Base-by-base conservation (phyloP, 1,284 basidiomycete genomes). In the Moniliophthora roreri region DNA sequence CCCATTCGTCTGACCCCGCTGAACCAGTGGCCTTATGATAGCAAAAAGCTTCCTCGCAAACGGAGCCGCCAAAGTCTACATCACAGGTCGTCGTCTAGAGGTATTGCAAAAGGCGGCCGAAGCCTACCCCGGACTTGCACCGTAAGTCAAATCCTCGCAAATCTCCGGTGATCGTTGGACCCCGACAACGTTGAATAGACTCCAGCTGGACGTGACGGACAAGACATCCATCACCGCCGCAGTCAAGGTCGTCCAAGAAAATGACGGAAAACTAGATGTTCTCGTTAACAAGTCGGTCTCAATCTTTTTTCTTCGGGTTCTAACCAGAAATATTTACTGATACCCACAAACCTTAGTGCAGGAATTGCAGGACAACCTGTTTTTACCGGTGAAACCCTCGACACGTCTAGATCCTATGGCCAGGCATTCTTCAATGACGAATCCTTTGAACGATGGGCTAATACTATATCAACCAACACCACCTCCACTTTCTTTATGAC, bases 11-110 rank as follows among this genome's bases (percentile, higher is more conserved):
- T 16, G 34, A 28, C n/a, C 37, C 21, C 18, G 34, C 37, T 44
- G 5, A 18, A 28, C 15, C 36, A 52, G 54, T 18, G 73, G 73
- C 0, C 55, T 73, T 9, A 71, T 70, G 69, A 70, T 72, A 28
- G 67, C 73, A 1, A 65, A 68, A 52, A 69, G 64, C 1, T 62
- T 75, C n/a, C 67, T 69, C 2, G 64, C 59, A 4, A 73, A 73
- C 47, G 74, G 74, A 2, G 75, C 73, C n/a, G n/a, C n/a, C 8
- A 70, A 66, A 34, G 72, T 75, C 15, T 76, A 76, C 61, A 70
- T 76, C 49, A 59, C 59, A 6, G 64, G 66, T 6, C 52, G 67
- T 41, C 58, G 66, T 16, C 51, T 54, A 16, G 57, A 67, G 2
- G 63, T 63, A 6, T 58, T 69, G 16, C 52, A 62, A 23, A 57